Percentiles rank a stretch among this genome's conserved stretches.
phyloP scores from a whole-genome alignment of 495 filamentous ascomycete genomes.

The Hyaloscypha hepaticicola region DNA sequence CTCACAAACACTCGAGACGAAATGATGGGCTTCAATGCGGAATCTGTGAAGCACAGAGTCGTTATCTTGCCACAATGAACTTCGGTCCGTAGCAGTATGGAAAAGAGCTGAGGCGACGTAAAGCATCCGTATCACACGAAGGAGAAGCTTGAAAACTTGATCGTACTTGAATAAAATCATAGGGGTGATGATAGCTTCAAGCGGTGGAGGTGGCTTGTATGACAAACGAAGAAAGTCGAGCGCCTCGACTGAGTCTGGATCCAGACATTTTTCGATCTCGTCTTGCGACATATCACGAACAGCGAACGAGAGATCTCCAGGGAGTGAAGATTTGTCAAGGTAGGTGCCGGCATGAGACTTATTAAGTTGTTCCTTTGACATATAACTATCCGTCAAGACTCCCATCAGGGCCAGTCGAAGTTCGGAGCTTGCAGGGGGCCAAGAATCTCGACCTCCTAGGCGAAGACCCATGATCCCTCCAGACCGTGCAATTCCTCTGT shows the following conservation, averaged over 20 bases:
- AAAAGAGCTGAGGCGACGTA: slow-evolving; percentile 72
- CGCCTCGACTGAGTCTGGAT: slow-evolving; percentile 77
- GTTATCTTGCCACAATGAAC: slow-evolving; percentile 31
- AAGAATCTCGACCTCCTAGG: slow-evolving; percentile 70
- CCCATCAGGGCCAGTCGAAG: slow-evolving; percentile 85
- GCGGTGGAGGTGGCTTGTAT: slow-evolving; percentile 73
- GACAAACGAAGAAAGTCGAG: slow-evolving; percentile 87
- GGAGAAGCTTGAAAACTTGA: slow-evolving; percentile 71
- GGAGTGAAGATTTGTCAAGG: slow-evolving; percentile 49
- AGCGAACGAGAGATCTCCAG: slow-evolving; percentile 81
- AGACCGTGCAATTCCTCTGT: slow-evolving; percentile 61
- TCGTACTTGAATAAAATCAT: slow-evolving; percentile 75
- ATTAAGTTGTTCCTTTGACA: slow-evolving; percentile 26
- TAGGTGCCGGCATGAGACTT: slow-evolving; percentile 25
- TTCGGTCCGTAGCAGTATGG: slow-evolving; percentile 52
- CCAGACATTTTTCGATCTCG: slow-evolving; percentile 75
- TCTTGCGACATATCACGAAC: slow-evolving; percentile 75
- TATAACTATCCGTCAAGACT: slow-evolving; percentile 74
- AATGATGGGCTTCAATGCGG: slow-evolving; percentile 73
- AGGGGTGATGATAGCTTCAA: slow-evolving; percentile 71
- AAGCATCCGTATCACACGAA: slow-evolving; percentile 76
- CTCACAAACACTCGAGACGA: slow-evolving; percentile 62
- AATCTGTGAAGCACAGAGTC: slow-evolving; percentile 53
- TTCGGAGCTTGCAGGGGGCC: slow-evolving; percentile 94
- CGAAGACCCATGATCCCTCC: slow-evolving; percentile 78